phyloP scores from a whole-genome alignment of 2,329 filamentous ascomycete species.

The Lasiodiplodia theobromae region DNA sequence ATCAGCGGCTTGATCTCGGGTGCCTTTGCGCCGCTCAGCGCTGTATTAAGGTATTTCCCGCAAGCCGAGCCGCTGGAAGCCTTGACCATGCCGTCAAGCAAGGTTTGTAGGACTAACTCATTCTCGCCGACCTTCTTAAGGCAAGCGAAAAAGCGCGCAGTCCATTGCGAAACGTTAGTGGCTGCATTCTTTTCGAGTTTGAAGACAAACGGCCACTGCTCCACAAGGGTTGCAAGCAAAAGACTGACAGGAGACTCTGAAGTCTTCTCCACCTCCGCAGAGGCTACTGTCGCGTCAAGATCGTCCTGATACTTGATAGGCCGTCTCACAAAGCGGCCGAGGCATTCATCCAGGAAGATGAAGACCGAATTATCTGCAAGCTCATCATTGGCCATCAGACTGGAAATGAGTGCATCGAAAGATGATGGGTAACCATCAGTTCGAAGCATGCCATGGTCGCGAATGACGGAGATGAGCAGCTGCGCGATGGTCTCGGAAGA shows the following conservation, averaged over 20 bases:
- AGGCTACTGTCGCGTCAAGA: conserved; percentile 59
- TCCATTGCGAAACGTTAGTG: conserved; percentile 43
- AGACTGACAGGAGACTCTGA: conserved; percentile 9
- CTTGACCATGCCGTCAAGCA: conserved; percentile 6
- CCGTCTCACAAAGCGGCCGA: conserved; percentile 74
- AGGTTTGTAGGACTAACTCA: conserved; percentile 35
- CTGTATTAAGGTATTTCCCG: conserved; percentile 45
- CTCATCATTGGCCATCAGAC: conserved; percentile 50
- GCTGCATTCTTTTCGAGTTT: conserved; percentile 35
- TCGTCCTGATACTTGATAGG: conserved; percentile 85
- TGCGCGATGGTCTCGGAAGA: conserved; percentile 60
- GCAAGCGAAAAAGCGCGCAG: conserved; percentile 44
- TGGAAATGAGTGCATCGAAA: conserved; percentile 57
- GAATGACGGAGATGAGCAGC: conserved; percentile 67
- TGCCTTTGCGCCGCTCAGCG: conserved; percentile 42
- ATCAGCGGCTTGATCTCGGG: neutral
- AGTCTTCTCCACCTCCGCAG: conserved; percentile 37
- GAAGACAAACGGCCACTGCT: conserved; percentile 52
- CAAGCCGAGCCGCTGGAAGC: conserved; percentile 28
- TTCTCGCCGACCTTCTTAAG: conserved; percentile 48
- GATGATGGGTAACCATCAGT: conserved; percentile 48
- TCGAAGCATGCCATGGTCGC: conserved; percentile 72
- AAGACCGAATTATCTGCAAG: conserved; percentile 59
- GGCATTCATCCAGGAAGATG: conserved; percentile 82
- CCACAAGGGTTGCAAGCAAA: conserved; percentile 37